Percentiles rank a stretch among this genome's conserved stretches.
These are phyloP conservation scores for Haplosporangium sp. DNA, from an alignment of 371 early-diverging fungal species.

Conservation along the genomic window DNA sequence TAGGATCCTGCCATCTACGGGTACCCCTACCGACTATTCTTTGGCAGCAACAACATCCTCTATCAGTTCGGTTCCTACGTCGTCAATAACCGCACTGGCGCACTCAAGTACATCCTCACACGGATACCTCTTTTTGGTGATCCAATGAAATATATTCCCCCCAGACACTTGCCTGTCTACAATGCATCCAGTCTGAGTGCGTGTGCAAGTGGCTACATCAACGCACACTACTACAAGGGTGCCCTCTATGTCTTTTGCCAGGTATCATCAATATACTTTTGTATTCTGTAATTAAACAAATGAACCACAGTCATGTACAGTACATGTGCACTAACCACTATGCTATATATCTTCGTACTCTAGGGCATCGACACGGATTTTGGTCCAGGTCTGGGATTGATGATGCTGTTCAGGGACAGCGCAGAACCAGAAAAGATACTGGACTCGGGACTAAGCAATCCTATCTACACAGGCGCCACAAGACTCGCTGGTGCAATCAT, in stretches of 20 bases:
- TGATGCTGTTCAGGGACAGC: slow-evolving; percentile 13
- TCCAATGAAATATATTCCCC: slow-evolving; percentile 1
- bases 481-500: slow-evolving; percentile 4
- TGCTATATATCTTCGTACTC: background rate
- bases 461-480: background rate
- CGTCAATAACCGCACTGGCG: slow-evolving; percentile 25
- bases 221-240: slow-evolving; percentile 11
- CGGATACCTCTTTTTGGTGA: slow-evolving; percentile 16
- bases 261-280: slow-evolving; percentile 1
- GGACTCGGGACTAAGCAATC: slow-evolving; percentile 6
- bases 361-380: slow-evolving; percentile 1
- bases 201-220: background rate
- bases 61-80: slow-evolving; percentile 22
- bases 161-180: background rate
- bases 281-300: background rate
- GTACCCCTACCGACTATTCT: slow-evolving; percentile 9
- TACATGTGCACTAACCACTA: background rate
- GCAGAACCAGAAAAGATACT: background rate
- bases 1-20: slow-evolving; percentile 2
- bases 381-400: slow-evolving; percentile 3
- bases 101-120: slow-evolving; percentile 13
- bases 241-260: slow-evolving; percentile 27
- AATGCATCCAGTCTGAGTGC: slow-evolving; percentile 4
- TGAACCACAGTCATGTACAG: background rate
- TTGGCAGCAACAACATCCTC: slow-evolving; percentile 17